phyloP scores from a whole-genome alignment of 257 asterid species.

The Buddleja alternifolia region DNA sequence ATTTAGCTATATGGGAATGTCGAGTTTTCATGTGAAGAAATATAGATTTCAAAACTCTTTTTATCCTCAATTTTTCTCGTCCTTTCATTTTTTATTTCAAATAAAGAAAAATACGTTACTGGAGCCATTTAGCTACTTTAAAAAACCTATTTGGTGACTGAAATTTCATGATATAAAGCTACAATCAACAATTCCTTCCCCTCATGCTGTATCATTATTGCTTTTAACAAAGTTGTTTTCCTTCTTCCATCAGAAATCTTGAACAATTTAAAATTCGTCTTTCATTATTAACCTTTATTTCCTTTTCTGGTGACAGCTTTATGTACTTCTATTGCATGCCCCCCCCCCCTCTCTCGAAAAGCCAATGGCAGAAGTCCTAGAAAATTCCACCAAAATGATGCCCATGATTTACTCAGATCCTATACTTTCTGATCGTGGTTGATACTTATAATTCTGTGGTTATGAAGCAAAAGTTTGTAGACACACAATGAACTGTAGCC shows the following conservation, averaged over 20 bases:
- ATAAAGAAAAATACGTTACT: background rate
- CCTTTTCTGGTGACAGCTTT: slow-evolving; percentile 6
- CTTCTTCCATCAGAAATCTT: background rate
- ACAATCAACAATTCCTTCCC: slow-evolving; percentile 7
- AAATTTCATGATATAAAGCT: background rate
- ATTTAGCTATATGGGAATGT: background rate
- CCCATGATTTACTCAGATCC: background rate
- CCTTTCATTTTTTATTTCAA: background rate
- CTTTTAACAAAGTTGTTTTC: background rate
- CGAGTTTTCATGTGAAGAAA: background rate
- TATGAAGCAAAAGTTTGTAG: slow-evolving; percentile 3
- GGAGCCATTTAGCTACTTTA: slow-evolving; percentile 7
- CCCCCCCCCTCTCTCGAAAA: background rate
- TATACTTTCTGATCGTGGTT: background rate
- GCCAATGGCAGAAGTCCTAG: background rate
- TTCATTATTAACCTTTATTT: background rate
- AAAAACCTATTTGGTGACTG: background rate
- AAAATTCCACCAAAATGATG: slow-evolving; percentile 12
- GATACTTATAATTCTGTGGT: slow-evolving; percentile 22
- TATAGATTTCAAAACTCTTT: background rate
- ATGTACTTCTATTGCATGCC: background rate
- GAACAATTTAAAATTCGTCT: background rate
- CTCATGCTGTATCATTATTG: background rate
- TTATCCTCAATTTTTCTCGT: background rate
- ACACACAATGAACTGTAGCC: background rate